Conservation (phyloP, 768 basidiomycete species). For the Lactarius pseudohatsudake region DNA sequence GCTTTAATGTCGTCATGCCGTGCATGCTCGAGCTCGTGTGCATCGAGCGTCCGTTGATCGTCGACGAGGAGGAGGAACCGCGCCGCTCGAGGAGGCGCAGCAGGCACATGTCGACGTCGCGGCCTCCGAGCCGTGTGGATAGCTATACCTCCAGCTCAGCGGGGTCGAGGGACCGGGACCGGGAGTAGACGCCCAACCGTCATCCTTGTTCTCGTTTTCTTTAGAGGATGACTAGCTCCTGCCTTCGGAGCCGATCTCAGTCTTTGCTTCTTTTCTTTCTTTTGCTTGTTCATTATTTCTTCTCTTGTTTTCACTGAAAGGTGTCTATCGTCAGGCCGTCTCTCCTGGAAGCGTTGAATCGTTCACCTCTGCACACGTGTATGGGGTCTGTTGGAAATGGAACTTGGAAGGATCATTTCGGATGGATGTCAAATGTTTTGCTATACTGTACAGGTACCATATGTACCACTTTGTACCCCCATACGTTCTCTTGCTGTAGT, state of each 20-base stretch:
- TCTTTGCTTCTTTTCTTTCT: not conserved
- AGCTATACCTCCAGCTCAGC: slow-evolving; percentile 7
- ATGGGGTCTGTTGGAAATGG: not conserved
- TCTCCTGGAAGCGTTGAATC: not conserved
- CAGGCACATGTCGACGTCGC: slow-evolving; percentile 22
- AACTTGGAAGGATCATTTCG: not conserved
- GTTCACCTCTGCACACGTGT: not conserved
- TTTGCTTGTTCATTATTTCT: not conserved
- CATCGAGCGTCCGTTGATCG: slow-evolving; percentile 45
- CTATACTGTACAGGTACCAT: slow-evolving; percentile 5
- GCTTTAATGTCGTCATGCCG: slow-evolving; percentile 48
- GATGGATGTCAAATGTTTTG: not conserved
- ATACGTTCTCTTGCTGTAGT: not conserved
- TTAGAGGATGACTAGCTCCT: too few species aligned
- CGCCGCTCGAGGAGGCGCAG: slow-evolving; percentile 34
- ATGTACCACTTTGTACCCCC: not conserved
- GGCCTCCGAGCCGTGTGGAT: slow-evolving; percentile 18
- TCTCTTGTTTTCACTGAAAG: not conserved
- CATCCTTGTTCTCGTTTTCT: too few species aligned
- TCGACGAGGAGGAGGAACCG: slow-evolving; percentile 52
- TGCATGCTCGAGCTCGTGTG: slow-evolving; percentile 63
- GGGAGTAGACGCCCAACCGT: not conserved
- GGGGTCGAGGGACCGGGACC: slow-evolving; percentile 9
- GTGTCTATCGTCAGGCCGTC: not conserved
- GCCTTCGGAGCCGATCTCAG: not conserved